Evolutionary conservation across 352 stramenopile genomes (phyloP).

Genomic region (Globisporangium polare): DNA sequence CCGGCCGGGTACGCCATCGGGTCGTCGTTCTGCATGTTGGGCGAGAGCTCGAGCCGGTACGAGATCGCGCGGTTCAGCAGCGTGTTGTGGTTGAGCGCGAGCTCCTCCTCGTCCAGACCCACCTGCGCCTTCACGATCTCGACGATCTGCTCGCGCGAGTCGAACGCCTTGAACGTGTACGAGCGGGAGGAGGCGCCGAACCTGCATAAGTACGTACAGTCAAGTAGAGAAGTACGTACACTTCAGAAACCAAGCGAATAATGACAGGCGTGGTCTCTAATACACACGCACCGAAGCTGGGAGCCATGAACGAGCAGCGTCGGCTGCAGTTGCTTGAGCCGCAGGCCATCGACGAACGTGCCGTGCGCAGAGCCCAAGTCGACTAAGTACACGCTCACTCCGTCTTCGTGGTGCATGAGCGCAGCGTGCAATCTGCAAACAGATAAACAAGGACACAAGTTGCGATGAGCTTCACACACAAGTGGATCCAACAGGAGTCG

Average conservation of each 20-base stretch:
- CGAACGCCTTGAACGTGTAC: slow-evolving; percentile 83
- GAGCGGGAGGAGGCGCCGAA: slow-evolving; percentile 77
- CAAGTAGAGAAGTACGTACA: not conserved
- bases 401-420: slow-evolving; percentile 73
- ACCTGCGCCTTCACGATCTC: slow-evolving; percentile 48
- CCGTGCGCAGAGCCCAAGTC: slow-evolving; percentile 77
- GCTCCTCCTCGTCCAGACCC: slow-evolving; percentile 52
- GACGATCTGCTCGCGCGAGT: slow-evolving; percentile 70
- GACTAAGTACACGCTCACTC: slow-evolving; percentile 61
- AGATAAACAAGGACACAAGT: slow-evolving; percentile 1
- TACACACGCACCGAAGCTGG: slow-evolving; percentile 36
- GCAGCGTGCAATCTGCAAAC: slow-evolving; percentile 52
- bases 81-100: slow-evolving; percentile 73
- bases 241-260: not conserved
- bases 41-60: slow-evolving; percentile 71
- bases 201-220: slow-evolving; percentile 5
- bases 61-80: slow-evolving; percentile 76
- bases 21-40: slow-evolving; percentile 41
- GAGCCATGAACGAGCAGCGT: slow-evolving; percentile 65
- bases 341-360: slow-evolving; percentile 68
- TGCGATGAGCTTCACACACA: not conserved
- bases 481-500: not conserved
- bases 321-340: slow-evolving; percentile 53
- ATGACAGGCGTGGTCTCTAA: not conserved
- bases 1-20: slow-evolving; percentile 27